These are phyloP conservation scores for Purpureocillium takamizusanense DNA, from an alignment of 2,329 filamentous ascomycete genomes.

Conservation along the genomic window DNA sequence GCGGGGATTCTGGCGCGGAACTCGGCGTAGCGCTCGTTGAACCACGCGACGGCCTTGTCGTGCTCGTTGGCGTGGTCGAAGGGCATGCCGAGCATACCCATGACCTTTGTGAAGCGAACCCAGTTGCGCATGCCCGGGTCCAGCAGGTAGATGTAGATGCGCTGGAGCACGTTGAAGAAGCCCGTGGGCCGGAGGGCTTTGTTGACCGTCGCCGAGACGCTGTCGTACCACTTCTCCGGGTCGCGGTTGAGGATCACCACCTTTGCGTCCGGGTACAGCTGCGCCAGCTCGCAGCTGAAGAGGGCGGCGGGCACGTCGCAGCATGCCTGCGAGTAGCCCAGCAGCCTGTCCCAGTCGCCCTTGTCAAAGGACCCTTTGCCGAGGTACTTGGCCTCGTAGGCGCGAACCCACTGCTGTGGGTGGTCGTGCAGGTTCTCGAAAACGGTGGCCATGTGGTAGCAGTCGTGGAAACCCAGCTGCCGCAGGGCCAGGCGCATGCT, in stretches of 20 bases:
- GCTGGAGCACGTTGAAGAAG: slow-evolving; percentile 5
- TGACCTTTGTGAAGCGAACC: slow-evolving; percentile 15
- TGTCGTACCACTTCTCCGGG: slow-evolving; percentile 26
- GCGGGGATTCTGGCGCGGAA: slow-evolving; percentile 22
- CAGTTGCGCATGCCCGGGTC: slow-evolving; percentile 15
- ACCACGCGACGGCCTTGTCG: slow-evolving; percentile 27
- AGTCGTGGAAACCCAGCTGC: slow-evolving; percentile 18
- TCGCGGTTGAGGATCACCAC: slow-evolving; percentile 29
- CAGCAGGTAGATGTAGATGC: slow-evolving; percentile 19
- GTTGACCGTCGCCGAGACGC: slow-evolving; percentile 16
- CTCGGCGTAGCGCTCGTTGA: slow-evolving; percentile 25
- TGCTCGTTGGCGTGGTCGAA: slow-evolving; percentile 23
- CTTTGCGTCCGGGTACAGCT: slow-evolving; percentile 25
- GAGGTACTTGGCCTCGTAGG: slow-evolving; percentile 22
- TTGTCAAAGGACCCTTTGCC: slow-evolving; percentile 20
- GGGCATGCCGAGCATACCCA: slow-evolving; percentile 15
- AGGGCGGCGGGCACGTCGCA: slow-evolving; percentile 49
- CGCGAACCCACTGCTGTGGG: slow-evolving; percentile 19
- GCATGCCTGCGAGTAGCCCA: slow-evolving; percentile 39
- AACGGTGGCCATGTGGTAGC: slow-evolving; percentile 18
- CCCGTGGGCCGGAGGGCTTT: slow-evolving; percentile 5
- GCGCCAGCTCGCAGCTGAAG: slow-evolving; percentile 26
- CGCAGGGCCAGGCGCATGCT: slow-evolving; percentile 17
- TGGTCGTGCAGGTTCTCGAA: slow-evolving; percentile 12
- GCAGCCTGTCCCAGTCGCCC: slow-evolving; percentile 35